These are phyloP conservation scores for Pharnaceum exiguum DNA, from an alignment of 148 eudicot species.

Conservation along the genomic window DNA sequence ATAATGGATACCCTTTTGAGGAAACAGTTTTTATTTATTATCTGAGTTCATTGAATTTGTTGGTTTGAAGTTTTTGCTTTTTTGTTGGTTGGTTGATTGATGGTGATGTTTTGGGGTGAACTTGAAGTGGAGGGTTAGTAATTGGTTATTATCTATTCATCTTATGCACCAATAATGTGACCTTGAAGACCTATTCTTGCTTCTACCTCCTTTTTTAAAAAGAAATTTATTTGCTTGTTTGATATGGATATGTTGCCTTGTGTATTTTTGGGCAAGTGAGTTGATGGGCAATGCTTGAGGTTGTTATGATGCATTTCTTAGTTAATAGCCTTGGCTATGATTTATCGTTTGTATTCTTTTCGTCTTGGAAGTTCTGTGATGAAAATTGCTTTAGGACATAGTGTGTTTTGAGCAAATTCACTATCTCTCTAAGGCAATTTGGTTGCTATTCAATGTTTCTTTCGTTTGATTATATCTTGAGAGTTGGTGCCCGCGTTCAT, in stretches of 20 bases:
- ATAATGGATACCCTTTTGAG: constrained; percentile 1
- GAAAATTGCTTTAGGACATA: too few species aligned
- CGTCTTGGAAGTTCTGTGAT: background rate
- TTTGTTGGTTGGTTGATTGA: background rate
- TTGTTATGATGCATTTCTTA: background rate
- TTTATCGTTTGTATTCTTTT: background rate
- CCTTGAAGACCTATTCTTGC: background rate
- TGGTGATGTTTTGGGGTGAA: too few species aligned
- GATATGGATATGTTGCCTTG: background rate
- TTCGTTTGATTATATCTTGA: too few species aligned
- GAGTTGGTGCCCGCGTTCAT: too few species aligned
- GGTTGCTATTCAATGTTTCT: too few species aligned
- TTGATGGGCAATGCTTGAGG: background rate
- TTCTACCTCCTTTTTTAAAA: background rate
- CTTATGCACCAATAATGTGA: too few species aligned
- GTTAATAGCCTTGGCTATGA: background rate
- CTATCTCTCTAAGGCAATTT: too few species aligned
- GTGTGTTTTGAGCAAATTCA: too few species aligned
- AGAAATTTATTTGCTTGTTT: too few species aligned
- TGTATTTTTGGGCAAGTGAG: background rate
- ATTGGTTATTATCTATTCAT: too few species aligned
- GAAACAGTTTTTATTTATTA: too few species aligned
- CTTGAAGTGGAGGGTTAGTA: too few species aligned
- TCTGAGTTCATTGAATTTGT: background rate
- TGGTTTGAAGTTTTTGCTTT: background rate